Evolutionary conservation across 768 basidiomycete genomes (phyloP), one percentile per base, ranked within the genome.

Genomic region (Ramaria sp.): DNA sequence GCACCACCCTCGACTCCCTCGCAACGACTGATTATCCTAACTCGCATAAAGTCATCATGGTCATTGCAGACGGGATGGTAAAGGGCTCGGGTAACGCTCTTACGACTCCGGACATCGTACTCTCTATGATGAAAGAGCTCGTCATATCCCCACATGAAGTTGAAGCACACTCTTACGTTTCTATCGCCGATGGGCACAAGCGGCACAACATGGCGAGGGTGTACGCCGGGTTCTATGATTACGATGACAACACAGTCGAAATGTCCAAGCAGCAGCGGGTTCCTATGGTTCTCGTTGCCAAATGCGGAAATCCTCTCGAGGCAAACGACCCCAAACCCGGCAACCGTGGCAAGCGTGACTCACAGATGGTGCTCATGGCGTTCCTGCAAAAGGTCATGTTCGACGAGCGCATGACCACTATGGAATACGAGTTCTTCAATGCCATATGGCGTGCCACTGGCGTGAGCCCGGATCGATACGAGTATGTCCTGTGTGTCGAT

Each of bases 331-430:
- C 88, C 22, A 98, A 99, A 70, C 94, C 96, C 0, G 96, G 96
- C 59, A 98, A 99, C 71, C 86, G 96, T 69, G 96, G 96, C 49
- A 99, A 98, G 73, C 95, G 96, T 60, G 96, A 99, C 74, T 88
- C 85, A 67, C 96, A 99, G 71, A 94, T 99, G 64, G 87, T 99
- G 51, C 75, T 98, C 59, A 99, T 99, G 96, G 79, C 80, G 19
- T 98, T 98, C 78, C 75, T 98, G 68, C 96, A 99, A 71, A 98
- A 96, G 70, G 93, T 98, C 64, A 96, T 99, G 94, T 98, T 98
- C 64, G 96, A 99, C 71, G 96, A 99, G 75, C 83, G 96, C 53
- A 98, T 99, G 95, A 96, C 95, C 60, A 95, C 91, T 54, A 94
- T 99, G 68, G 96, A 98, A 73, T 98, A 98, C 69, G 96, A 98